phyloP scores from a whole-genome alignment of 148 eudicot genomes.

The Vaccinium macrocarpon region DNA sequence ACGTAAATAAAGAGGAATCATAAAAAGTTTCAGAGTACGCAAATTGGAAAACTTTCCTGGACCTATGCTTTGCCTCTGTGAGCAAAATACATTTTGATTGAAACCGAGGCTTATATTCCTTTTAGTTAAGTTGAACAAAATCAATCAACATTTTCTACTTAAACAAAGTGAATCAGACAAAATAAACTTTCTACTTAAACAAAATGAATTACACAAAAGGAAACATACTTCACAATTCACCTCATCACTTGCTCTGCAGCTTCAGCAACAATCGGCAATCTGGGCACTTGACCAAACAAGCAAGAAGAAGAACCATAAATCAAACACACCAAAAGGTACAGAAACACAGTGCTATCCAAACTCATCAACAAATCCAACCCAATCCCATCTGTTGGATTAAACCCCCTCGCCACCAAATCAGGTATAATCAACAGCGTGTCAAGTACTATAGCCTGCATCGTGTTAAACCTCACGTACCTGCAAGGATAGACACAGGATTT shows the following conservation, averaged over 20 bases:
- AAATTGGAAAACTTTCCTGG: too few species aligned
- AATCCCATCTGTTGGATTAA: conserved; percentile 64
- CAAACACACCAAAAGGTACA: conserved; percentile 76
- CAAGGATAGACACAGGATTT: conserved; percentile 6
- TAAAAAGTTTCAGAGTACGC: neutral
- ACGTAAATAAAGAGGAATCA: neutral
- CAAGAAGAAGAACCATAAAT: conserved; percentile 78
- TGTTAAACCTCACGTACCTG: conserved; percentile 67
- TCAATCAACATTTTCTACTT: neutral
- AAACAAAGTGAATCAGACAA: neutral
- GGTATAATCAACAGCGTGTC: conserved; percentile 88
- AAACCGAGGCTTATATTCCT: neutral
- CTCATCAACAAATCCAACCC: conserved; percentile 93
- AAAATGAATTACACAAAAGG: neutral
- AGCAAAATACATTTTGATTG: neutral
- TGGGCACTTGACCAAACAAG: conserved; percentile 73
- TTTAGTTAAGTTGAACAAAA: neutral
- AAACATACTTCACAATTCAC: conserved; percentile 28
- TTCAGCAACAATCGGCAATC: conserved; percentile 92
- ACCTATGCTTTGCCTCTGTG: neutral
- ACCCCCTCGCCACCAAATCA: conserved; percentile 71
- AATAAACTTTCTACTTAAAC: neutral
- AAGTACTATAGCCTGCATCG: conserved; percentile 92
- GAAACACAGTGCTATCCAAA: conserved; percentile 83
- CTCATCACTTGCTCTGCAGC: conserved; percentile 85